A percentile compares a stretch with the other conserved stretches of the same genome.
Conservation (phyloP, 768 basidiomycete genomes). For the Phylloporus sp. region DNA sequence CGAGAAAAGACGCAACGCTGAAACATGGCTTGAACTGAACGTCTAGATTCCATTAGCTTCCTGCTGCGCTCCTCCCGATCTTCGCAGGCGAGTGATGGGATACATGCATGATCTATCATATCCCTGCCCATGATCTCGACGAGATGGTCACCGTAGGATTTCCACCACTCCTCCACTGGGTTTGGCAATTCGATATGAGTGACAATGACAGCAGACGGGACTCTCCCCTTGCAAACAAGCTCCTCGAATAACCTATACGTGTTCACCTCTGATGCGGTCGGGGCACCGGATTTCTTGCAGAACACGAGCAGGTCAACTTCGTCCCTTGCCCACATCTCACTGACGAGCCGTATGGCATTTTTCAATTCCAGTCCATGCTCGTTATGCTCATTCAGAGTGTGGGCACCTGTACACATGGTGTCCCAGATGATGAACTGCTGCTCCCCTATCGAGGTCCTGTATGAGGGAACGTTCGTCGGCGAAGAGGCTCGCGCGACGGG, state of each 20-base stretch:
- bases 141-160: constrained; percentile 1
- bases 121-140: background rate
- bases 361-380: too few relatives aligned
- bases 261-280: constrained; percentile 20
- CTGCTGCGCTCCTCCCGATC: background rate
- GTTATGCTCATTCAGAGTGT: too few relatives aligned
- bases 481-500: too few relatives aligned
- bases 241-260: constrained; percentile 30
- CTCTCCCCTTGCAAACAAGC: constrained; percentile 28
- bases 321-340: constrained; percentile 1
- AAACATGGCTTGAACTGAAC: constrained; percentile 1
- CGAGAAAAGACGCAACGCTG: background rate
- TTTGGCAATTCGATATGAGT: constrained; percentile 29
- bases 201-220: constrained; percentile 32
- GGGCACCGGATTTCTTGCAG: constrained; percentile 24
- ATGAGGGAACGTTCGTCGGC: too few relatives aligned
- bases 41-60: background rate
- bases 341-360: constrained; percentile 21
- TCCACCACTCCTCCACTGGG: constrained; percentile 24
- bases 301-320: constrained; percentile 34
- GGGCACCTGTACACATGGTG: background rate
- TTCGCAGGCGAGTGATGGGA: constrained; percentile 4
- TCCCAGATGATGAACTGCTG: constrained; percentile 3
- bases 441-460: background rate
- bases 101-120: constrained; percentile 17